Percentiles rank a stretch among this genome's conserved stretches.
phyloP scores from a whole-genome alignment of 768 basidiomycete genomes.

The Tulasnella sp. region DNA sequence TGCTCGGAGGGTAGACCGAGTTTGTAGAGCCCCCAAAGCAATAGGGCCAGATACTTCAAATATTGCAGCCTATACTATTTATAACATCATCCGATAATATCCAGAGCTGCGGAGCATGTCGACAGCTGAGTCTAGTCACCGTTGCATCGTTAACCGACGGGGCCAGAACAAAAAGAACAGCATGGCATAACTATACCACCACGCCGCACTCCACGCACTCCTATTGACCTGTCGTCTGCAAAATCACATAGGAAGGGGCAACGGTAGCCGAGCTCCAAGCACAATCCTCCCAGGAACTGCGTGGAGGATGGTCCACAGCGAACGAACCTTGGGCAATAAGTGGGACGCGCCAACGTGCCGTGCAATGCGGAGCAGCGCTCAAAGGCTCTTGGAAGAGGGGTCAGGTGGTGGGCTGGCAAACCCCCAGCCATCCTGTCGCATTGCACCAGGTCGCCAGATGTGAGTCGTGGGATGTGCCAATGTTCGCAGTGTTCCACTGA shows the following conservation, averaged over 20 bases:
- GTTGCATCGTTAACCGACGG: neutral
- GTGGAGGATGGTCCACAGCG: neutral
- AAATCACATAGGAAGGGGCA: neutral
- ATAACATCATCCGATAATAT: neutral
- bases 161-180: too few species aligned
- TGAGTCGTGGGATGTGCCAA: too few species aligned
- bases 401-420: too few species aligned
- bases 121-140: neutral
- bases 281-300: neutral
- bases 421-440: too few species aligned
- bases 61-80: too few species aligned
- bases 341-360: neutral
- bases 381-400: too few species aligned
- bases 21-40: too few species aligned
- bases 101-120: neutral
- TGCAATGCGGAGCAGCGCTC: neutral
- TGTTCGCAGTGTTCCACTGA: too few species aligned
- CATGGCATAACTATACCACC: neutral
- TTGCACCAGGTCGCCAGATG: too few species aligned
- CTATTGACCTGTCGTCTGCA: neutral
- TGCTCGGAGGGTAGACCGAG: too few species aligned
- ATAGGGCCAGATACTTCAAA: too few species aligned
- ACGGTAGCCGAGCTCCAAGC: neutral
- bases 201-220: neutral
- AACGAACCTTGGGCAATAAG: neutral